phyloP scores from a whole-genome alignment of 495 filamentous ascomycete genomes.

The Trichoderma erinaceum region DNA sequence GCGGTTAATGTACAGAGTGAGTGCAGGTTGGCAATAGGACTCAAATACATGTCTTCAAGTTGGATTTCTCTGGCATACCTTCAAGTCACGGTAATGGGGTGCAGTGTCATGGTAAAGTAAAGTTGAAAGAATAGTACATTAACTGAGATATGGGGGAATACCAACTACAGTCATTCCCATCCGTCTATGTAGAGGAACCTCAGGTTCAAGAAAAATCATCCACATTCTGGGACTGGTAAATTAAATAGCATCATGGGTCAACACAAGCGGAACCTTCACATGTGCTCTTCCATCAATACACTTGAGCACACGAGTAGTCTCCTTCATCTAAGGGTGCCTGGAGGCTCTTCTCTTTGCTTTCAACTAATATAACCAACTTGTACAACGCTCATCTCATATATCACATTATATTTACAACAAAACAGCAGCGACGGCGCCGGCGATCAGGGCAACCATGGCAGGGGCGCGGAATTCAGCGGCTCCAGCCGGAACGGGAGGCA shows the following conservation, averaged over 20 bases:
- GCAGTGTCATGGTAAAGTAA: background rate
- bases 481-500: conserved; percentile 5
- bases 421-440: background rate
- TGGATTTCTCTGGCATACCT: no score
- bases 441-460: background rate
- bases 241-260: background rate
- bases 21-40: no score
- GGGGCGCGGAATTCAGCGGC: conserved; percentile 5
- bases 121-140: background rate
- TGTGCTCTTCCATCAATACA: background rate
- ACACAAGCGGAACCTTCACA: background rate
- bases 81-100: background rate
- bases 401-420: conserved; percentile 11
- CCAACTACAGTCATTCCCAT: background rate
- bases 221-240: background rate
- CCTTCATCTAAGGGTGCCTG: background rate
- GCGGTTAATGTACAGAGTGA: no score
- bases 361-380: background rate
- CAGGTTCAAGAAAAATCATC: background rate
- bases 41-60: no score
- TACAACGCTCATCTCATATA: conserved; percentile 5
- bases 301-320: background rate
- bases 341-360: background rate
- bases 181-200: background rate
- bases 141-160: background rate